Base-by-base conservation (phyloP, 2,329 filamentous ascomycete genomes). In the Monascus ruber region DNA sequence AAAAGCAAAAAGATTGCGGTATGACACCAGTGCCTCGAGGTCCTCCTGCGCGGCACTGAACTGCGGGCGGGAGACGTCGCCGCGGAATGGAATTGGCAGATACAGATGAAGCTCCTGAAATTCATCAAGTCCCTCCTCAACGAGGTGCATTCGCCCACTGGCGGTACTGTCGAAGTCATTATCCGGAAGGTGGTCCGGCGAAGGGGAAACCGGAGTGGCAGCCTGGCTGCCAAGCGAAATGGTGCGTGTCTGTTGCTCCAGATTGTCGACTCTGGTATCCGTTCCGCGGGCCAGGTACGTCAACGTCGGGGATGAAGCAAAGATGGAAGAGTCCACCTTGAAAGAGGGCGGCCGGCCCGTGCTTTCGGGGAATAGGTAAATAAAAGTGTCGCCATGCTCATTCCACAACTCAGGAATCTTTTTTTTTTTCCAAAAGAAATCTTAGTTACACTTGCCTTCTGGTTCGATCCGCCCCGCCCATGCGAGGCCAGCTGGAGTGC, bases 1-100 rank as follows among this genome's bases (percentile, higher is more conserved):
- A 49, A 81, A 81, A 4, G 76, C 73, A 54, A 81, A 78, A 39
- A 79, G 65, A 51, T 81, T 81, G 37, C 77, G 73, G 50, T 77
- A 75, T 8, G 74, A 63, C 5, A 81, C 56, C 28, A 81, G 57
- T 0, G 68, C 71, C 43, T 80, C 73, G 5, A 72, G 58, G 48
- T 80, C 76, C 31, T 73, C 64, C 28, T 54, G 52, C 40, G 62
- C 47, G 46, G 64, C 44, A 35, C 54, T 44, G 46, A 52, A 50
- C 40, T 52, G 42, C 34, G 59, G 45, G 52, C 47, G 52, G 41
- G 65, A 54, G 40, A 65, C 49, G 46, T 77, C 73, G 31, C 65
- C 69, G 48, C 70, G 71, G 5, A 79, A 62, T 9, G 70, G 66
- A 31, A 79, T 68, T 0, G 76, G 76, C 33, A 81, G 57, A 48